Percentiles rank a stretch among this genome's conserved stretches.
These are phyloP conservation scores for Dioszegia hungarica DNA, from an alignment of 768 basidiomycete genomes.

Conservation along the genomic window DNA sequence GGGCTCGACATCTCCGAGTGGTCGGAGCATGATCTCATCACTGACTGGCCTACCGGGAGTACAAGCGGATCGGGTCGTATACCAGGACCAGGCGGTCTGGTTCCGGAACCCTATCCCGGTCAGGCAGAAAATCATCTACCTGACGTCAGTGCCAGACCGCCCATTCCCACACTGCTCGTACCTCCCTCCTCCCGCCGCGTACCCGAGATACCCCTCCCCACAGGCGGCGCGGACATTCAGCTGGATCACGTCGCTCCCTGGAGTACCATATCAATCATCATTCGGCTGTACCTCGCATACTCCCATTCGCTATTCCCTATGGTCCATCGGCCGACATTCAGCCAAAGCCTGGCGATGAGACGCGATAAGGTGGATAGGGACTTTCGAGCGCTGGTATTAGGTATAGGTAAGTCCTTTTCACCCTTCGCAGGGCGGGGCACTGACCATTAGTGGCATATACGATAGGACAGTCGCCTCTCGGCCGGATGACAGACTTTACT, in stretches of 20 bases:
- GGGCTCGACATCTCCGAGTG: not conserved
- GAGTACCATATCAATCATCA: conserved; percentile 20
- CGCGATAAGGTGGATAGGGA: conserved; percentile 20
- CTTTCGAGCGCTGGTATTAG: conserved; percentile 13
- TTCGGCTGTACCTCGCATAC: conserved; percentile 22
- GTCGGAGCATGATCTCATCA: conserved; percentile 1
- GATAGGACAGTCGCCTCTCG: conserved; percentile 17
- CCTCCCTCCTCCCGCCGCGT: not conserved
- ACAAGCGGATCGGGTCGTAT: not conserved
- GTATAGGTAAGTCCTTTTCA: conserved; percentile 9
- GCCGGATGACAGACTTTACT: conserved; percentile 10
- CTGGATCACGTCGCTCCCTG: conserved; percentile 15
- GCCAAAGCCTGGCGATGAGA: conserved; percentile 17
- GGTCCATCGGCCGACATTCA: conserved; percentile 32
- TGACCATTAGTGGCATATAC: conserved; percentile 12
- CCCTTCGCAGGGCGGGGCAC: not conserved
- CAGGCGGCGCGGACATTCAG: not conserved
- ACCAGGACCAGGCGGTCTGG: not conserved
- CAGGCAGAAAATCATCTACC: no score
- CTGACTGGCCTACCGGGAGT: conserved; percentile 2
- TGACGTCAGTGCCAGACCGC: no score
- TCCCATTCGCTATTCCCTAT: conserved; percentile 26
- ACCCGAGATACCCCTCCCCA: not conserved
- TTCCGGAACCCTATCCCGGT: no score
- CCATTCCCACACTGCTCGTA: no score